Evolutionary conservation across 192 early-diverging fungal species (phyloP).

Genomic region (Rhizophagus prolifer): DNA sequence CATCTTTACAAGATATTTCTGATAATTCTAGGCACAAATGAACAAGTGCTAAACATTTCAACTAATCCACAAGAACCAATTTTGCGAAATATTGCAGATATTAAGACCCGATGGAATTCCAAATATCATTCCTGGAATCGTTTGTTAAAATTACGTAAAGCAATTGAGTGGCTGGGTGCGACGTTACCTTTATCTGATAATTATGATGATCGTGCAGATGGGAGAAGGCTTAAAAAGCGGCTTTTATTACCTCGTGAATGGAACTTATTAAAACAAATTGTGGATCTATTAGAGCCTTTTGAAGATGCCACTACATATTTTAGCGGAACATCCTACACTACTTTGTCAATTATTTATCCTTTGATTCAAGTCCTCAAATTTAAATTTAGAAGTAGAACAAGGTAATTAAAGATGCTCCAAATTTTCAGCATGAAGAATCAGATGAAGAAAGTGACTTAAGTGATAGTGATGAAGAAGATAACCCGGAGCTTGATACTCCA

Average conservation of each 20-base stretch:
- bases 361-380: background rate
- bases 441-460: background rate
- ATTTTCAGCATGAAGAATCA: slow-evolving; percentile 1
- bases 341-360: slow-evolving; percentile 7
- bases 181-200: background rate
- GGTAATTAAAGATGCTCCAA: background rate
- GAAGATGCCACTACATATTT: background rate
- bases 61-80: background rate
- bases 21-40: no score
- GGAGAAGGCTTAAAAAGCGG: background rate
- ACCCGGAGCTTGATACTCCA: background rate
- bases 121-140: background rate
- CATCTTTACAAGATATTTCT: no score
- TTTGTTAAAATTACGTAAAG: background rate
- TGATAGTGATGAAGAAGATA: background rate
- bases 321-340: background rate
- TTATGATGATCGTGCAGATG: background rate
- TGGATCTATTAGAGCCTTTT: background rate
- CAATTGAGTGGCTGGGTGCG: background rate
- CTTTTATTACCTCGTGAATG: background rate
- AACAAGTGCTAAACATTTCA: no score
- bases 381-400: background rate
- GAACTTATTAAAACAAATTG: slow-evolving; percentile 3
- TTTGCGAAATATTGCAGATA: background rate
- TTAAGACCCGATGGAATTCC: background rate